Evolutionary conservation across 2,329 filamentous ascomycete genomes (phyloP).

Genomic region (Pseudogymnoascus sp.): DNA sequence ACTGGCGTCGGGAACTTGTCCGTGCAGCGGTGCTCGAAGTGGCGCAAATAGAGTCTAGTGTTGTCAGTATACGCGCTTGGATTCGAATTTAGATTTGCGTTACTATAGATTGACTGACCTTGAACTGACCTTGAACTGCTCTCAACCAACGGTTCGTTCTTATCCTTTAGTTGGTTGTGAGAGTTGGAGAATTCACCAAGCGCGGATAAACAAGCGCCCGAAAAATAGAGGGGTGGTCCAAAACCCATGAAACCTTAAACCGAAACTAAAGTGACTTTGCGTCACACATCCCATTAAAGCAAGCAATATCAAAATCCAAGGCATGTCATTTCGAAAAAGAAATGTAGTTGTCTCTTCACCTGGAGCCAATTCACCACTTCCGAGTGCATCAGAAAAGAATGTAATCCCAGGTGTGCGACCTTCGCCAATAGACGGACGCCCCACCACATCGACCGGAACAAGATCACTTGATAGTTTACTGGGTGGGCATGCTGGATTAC

Average conservation of each 20-base stretch:
- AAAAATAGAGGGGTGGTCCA: not conserved
- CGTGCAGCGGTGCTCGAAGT: not conserved
- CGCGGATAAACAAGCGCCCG: constrained; percentile 6
- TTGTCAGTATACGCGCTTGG: not conserved
- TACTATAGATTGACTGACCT: not conserved
- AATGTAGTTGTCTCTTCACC: constrained; percentile 47
- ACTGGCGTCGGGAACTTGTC: not conserved
- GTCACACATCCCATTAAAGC: constrained; percentile 2
- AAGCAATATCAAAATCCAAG: not conserved
- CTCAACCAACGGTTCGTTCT: not conserved
- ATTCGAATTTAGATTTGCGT: not conserved
- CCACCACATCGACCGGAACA: constrained; percentile 86
- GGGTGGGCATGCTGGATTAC: constrained; percentile 77
- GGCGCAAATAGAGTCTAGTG: not conserved
- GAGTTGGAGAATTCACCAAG: constrained; percentile 7
- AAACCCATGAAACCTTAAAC: constrained; percentile 7
- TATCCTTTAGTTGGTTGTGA: not conserved
- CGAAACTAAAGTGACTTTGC: not conserved
- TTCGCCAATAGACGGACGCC: constrained; percentile 79
- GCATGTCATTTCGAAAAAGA: constrained; percentile 63
- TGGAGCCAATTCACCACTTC: constrained; percentile 17
- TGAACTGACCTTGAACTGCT: not conserved
- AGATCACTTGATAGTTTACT: constrained; percentile 76
- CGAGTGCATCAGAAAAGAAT: constrained; percentile 20
- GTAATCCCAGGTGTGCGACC: constrained; percentile 58